Base-by-base conservation (phyloP, 2,329 filamentous ascomycete genomes). In the Colletotrichum sp. region DNA sequence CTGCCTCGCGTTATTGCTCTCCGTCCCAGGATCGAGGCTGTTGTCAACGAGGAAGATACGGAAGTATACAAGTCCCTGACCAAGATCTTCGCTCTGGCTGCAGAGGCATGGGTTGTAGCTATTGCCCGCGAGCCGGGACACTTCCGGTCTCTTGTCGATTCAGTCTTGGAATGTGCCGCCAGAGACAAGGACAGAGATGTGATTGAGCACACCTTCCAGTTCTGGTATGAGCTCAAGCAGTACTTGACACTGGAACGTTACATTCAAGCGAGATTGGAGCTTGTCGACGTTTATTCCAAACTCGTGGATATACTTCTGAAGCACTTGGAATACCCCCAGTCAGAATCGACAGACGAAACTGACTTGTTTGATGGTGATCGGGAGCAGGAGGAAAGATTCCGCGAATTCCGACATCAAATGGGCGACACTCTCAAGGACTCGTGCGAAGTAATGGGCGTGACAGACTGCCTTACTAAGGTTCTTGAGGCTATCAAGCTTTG, bases 181-280 rank as follows among this genome's bases (percentile, higher is more conserved):
- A 91, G 94, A 79, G 97, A 99, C 84, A 93, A 93, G 83, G 96
- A 98, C 70, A 92, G 94, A 77, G 97, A 99, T 79, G 95, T 96
- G 6, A 96, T 99, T 78, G 95, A 95, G 70, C 93, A 97, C 81
- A 99, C 98, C 0, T 99, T 99, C 86, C 93, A 92, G 79, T 99
- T 99, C 87, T 99, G 97, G 97, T 99, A 98, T 83, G 97, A 99
- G 83, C 90, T 99, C 63, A 99, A 99, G 88, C 96, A 98, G 84
- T 98, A 98, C 83, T 89, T 99, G 64, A 96, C 96, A 3, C 86
- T 99, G 69, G 96, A 99, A 44, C 94, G 94, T 79, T 99, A 98
- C 83, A 94, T 95, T 68, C 91, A 96, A 80, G 94, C 96, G 55
- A 92, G 96, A 68, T 85, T 95, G 78, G 90, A 94, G 80, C 91